A percentile compares a stretch with the other conserved stretches of the same genome.
Evolutionary conservation across 345 rosid species (phyloP).

Genomic region (Aegle marmelos): DNA sequence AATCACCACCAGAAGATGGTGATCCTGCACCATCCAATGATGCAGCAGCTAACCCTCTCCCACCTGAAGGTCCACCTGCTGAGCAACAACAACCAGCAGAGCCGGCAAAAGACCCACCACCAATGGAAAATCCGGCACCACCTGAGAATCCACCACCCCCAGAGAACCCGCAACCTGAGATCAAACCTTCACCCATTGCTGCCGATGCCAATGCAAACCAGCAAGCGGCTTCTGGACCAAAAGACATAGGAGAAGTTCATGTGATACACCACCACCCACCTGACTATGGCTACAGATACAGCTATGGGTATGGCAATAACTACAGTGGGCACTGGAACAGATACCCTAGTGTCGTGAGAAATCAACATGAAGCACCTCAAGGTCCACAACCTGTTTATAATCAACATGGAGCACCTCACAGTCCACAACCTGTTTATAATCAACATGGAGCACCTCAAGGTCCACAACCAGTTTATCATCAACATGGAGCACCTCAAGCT

Average conservation of each 20-base stretch:
- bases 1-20: constrained; percentile 31
- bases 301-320: constrained; percentile 13
- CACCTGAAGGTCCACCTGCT: constrained; percentile 42
- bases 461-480: not conserved
- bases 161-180: constrained; percentile 16
- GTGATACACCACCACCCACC: constrained; percentile 49
- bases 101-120: constrained; percentile 40
- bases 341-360: constrained; percentile 21
- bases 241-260: constrained; percentile 53
- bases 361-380: constrained; percentile 18
- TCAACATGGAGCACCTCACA: not conserved
- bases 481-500: constrained; percentile 1
- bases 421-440: not conserved
- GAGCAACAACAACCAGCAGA: constrained; percentile 38
- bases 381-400: no score
- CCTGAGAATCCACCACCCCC: constrained; percentile 36
- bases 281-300: constrained; percentile 35
- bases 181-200: constrained; percentile 22
- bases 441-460: constrained; percentile 7
- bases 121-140: constrained; percentile 28
- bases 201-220: constrained; percentile 31
- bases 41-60: constrained; percentile 27
- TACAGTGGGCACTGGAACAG: constrained; percentile 30
- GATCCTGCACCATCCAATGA: constrained; percentile 25
- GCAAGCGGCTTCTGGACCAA: constrained; percentile 28